Conservation (phyloP, 2,329 filamentous ascomycete species). For the Fusarium sp. region DNA sequence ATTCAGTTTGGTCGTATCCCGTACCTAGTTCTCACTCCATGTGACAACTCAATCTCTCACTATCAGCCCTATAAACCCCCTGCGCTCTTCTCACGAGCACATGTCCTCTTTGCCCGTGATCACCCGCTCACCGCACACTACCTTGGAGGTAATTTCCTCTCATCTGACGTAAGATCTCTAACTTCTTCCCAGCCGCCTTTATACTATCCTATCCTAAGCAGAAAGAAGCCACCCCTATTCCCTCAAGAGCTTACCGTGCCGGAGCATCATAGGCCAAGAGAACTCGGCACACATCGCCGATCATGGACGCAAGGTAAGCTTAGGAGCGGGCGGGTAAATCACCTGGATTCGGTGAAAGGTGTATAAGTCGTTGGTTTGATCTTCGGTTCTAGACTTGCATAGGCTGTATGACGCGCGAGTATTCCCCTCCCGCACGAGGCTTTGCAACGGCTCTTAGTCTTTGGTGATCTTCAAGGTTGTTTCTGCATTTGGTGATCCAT, state of each 20-base stretch:
- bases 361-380: conserved; percentile 21
- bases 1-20: conserved; percentile 2
- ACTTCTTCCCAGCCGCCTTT: conserved; percentile 10
- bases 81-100: not conserved
- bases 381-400: conserved; percentile 12
- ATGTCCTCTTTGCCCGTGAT: conserved; percentile 17
- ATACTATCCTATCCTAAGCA: not conserved
- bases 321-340: not conserved
- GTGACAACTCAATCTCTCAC: conserved; percentile 3
- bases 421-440: not conserved
- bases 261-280: conserved; percentile 14
- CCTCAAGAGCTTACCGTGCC: conserved; percentile 4
- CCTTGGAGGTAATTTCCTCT: conserved; percentile 1
- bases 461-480: not conserved
- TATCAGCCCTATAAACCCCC: conserved; percentile 23
- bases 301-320: conserved; percentile 9
- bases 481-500: conserved; percentile 1
- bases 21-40: not conserved
- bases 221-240: not conserved
- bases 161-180: conserved; percentile 42
- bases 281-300: conserved; percentile 22
- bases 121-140: conserved; percentile 24
- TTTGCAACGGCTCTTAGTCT: not conserved
- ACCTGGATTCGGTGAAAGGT: conserved; percentile 4
- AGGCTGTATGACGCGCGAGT: conserved; percentile 17